phyloP scores from a whole-genome alignment of 345 rosid species.

The Hirschfeldia incana region DNA sequence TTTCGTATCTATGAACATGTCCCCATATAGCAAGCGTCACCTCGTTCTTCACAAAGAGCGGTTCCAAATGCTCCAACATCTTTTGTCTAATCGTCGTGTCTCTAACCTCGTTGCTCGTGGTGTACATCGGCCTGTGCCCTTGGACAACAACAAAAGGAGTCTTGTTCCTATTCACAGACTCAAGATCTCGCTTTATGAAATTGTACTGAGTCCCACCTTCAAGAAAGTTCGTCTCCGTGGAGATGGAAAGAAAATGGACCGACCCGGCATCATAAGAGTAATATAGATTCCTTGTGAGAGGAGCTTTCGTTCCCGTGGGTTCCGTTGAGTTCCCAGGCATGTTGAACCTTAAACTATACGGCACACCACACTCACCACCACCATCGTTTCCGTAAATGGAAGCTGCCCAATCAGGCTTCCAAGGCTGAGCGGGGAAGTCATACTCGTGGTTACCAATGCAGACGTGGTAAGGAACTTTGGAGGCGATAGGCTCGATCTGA shows the following conservation, averaged over 20 bases:
- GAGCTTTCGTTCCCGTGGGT: conserved; percentile 63
- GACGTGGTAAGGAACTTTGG: conserved; percentile 83
- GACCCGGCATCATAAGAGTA: conserved; percentile 73
- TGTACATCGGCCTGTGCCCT: conserved; percentile 97
- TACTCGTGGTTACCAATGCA: conserved; percentile 97
- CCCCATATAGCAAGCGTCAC: conserved; percentile 92
- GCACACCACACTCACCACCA: conserved; percentile 96
- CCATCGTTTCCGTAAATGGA: conserved; percentile 67
- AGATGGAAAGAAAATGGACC: conserved; percentile 74
- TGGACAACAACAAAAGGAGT: conserved; percentile 80
- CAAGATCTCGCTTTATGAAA: conserved; percentile 71
- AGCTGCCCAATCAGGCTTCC: conserved; percentile 78
- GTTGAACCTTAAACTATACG: conserved; percentile 74
- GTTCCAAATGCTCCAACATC: conserved; percentile 83
- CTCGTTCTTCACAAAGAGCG: conserved; percentile 65
- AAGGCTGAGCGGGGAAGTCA: conserved; percentile 87
- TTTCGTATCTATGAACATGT: conserved; percentile 92
- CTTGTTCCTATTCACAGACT: conserved; percentile 66
- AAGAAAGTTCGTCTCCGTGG: conserved; percentile 87
- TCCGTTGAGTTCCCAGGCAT: conserved; percentile 95
- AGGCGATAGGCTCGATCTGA: conserved; percentile 77
- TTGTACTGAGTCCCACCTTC: conserved; percentile 64
- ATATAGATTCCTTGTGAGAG: conserved; percentile 78
- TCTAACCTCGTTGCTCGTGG: conserved; percentile 64
- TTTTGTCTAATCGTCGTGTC: conserved; percentile 58